Evolutionary conservation across 805 yeast genomes (phyloP).

Genomic region (Danielia oregonensis): DNA sequence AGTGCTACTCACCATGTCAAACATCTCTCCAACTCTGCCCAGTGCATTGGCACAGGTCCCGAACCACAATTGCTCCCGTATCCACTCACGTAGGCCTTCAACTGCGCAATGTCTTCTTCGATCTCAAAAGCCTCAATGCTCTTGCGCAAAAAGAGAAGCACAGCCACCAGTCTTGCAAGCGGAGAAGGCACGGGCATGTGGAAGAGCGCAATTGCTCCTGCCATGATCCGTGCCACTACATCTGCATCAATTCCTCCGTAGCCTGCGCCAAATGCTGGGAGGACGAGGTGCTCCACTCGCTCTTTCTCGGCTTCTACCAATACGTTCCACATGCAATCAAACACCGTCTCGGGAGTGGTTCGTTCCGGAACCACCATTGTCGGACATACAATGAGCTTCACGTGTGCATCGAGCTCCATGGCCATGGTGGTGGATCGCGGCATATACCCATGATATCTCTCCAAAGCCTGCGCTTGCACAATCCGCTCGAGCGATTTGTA

Average conservation of each 20-base stretch:
- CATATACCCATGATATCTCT: conserved; percentile 16
- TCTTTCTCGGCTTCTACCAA: conserved; percentile 6
- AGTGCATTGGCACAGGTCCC: conserved; percentile 1
- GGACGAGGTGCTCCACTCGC: conserved; percentile 9
- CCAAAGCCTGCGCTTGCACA: conserved; percentile 16
- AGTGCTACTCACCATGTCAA: too few relatives aligned
- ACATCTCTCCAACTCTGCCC: conserved; percentile 1
- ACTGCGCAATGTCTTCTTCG: conserved; percentile 1
- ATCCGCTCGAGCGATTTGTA: conserved; percentile 12
- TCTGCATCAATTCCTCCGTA: conserved; percentile 18
- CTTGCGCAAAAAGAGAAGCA: conserved; percentile 17
- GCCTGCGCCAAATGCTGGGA: conserved; percentile 29
- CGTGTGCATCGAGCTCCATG: conserved; percentile 9
- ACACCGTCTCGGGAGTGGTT: conserved; percentile 10
- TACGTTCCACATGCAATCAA: conserved; percentile 22
- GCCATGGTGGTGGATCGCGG: conserved; percentile 13
- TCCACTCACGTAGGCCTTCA: background rate
- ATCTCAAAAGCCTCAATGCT: conserved; percentile 13
- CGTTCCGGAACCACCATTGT: conserved; percentile 25
- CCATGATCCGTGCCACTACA: conserved; percentile 17
- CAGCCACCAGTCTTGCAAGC: conserved; percentile 16
- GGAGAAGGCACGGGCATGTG: conserved; percentile 9
- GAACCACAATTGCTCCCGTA: background rate
- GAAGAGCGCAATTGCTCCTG: conserved; percentile 18
- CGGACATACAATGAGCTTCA: conserved; percentile 13